These are phyloP conservation scores for Ganoderma sinense DNA, from an alignment of 1,284 basidiomycete genomes.

Conservation along the genomic window DNA sequence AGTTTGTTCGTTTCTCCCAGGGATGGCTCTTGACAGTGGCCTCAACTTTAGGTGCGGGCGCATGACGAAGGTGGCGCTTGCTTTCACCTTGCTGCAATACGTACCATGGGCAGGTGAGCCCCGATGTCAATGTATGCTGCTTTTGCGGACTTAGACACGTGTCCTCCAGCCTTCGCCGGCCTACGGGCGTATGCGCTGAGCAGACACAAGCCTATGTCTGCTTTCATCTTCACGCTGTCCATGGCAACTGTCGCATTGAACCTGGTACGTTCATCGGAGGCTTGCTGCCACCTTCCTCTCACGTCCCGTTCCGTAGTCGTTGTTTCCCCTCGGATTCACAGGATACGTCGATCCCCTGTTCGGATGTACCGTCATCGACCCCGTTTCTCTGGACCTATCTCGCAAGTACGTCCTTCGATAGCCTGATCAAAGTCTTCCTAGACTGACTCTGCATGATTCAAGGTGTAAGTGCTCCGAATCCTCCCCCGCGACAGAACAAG, in stretches of 20 bases:
- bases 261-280: background rate
- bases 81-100: conserved; percentile 10
- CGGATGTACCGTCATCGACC: conserved; percentile 6
- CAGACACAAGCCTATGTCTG: background rate
- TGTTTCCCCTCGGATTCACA: background rate
- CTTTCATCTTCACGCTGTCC: background rate
- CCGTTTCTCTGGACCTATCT: background rate
- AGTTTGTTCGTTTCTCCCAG: background rate
- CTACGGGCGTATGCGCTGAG: conserved; percentile 7
- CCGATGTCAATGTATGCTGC: no score
- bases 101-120: background rate
- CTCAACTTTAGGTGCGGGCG: background rate
- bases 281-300: no score
- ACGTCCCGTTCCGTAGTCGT: background rate
- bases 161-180: background rate
- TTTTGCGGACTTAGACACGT: background rate
- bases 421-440: background rate
- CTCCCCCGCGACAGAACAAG: no score
- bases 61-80: conserved; percentile 1
- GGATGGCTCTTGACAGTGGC: background rate
- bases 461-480: background rate
- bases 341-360: background rate
- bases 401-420: background rate
- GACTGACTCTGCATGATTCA: background rate
- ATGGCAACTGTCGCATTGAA: background rate